Percentiles rank a stretch among this genome's conserved stretches.
Evolutionary conservation across 441 rosid species (phyloP).

Genomic region (Lagerstroemia fauriei): DNA sequence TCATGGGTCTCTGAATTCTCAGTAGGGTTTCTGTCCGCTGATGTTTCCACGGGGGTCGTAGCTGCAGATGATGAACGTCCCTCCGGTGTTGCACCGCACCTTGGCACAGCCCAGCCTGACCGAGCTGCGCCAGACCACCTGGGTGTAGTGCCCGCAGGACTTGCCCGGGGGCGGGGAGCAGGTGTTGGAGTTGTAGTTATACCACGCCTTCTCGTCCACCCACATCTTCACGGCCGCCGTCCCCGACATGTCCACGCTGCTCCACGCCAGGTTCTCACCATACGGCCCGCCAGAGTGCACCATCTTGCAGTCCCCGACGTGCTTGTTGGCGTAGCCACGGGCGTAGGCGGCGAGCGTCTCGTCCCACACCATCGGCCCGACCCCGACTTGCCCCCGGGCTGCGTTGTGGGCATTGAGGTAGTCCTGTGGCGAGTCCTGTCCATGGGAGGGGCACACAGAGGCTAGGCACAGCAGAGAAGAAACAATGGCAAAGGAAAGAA

Average conservation of each 20-base stretch:
- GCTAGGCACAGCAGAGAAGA: background rate
- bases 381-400: conserved; percentile 20
- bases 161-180: background rate
- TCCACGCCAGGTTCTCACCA: conserved; percentile 18
- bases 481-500: no score
- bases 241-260: conserved; percentile 10
- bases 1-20: background rate
- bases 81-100: background rate
- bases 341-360: conserved; percentile 19
- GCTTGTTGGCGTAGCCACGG: background rate
- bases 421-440: conserved; percentile 21
- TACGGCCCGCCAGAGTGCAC: conserved; percentile 16
- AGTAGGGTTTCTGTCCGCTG: conserved; percentile 13
- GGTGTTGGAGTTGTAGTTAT: conserved; percentile 13
- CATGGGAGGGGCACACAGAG: conserved; percentile 8
- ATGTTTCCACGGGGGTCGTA: conserved; percentile 17
- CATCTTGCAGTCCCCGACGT: conserved; percentile 1
- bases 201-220: conserved; percentile 18
- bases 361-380: conserved; percentile 28
- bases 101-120: conserved; percentile 12
- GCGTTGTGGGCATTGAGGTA: conserved; percentile 23
- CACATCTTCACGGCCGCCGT: conserved; percentile 14
- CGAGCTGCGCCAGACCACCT: conserved; percentile 20
- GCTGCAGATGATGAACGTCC: conserved; percentile 18
- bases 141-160: conserved; percentile 11